These are phyloP conservation scores for Cladobotryum protrusum DNA, from an alignment of 2,329 filamentous ascomycete genomes.

Conservation along the genomic window DNA sequence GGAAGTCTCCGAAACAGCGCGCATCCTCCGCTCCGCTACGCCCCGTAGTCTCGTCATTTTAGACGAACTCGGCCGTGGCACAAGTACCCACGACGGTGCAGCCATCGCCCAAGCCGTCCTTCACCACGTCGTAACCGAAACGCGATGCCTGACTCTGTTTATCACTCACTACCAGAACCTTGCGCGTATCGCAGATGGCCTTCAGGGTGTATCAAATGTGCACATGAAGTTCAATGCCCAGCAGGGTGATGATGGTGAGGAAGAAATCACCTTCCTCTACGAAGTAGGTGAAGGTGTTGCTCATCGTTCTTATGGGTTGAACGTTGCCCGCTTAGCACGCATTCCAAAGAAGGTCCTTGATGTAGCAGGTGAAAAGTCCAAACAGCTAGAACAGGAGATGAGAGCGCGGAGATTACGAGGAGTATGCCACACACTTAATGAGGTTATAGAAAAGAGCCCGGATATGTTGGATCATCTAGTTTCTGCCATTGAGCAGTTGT, in stretches of 20 bases:
- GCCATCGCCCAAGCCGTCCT: conserved; percentile 92
- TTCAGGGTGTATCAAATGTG: conserved; percentile 71
- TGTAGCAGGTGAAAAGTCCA: conserved; percentile 71
- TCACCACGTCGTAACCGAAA: conserved; percentile 70
- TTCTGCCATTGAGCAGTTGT: conserved; percentile 55
- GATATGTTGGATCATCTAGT: conserved; percentile 48
- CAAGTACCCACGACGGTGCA: conserved; percentile 90
- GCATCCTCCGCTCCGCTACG: conserved; percentile 85
- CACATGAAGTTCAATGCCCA: conserved; percentile 78
- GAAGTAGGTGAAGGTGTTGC: conserved; percentile 87
- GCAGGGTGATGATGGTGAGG: conserved; percentile 43
- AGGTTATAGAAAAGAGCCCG: conserved; percentile 31
- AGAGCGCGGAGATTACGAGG: conserved; percentile 54
- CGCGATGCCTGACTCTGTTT: conserved; percentile 78
- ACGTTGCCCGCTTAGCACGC: conserved; percentile 81
- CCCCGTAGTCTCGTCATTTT: conserved; percentile 81
- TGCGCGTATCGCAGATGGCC: conserved; percentile 60
- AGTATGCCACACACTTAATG: conserved; percentile 35
- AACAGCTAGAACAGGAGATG: conserved; percentile 70
- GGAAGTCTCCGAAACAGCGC: conserved; percentile 84
- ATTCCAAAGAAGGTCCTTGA: conserved; percentile 73
- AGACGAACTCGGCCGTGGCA: conserved; percentile 90
- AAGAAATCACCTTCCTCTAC: conserved; percentile 90
- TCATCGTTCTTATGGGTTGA: conserved; percentile 88
- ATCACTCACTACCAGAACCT: conserved; percentile 97